Percentiles rank a stretch among this genome's conserved stretches.
These are phyloP conservation scores for Kazachstania bromeliacearum DNA, from an alignment of 805 yeast genomes.

Conservation along the genomic window DNA sequence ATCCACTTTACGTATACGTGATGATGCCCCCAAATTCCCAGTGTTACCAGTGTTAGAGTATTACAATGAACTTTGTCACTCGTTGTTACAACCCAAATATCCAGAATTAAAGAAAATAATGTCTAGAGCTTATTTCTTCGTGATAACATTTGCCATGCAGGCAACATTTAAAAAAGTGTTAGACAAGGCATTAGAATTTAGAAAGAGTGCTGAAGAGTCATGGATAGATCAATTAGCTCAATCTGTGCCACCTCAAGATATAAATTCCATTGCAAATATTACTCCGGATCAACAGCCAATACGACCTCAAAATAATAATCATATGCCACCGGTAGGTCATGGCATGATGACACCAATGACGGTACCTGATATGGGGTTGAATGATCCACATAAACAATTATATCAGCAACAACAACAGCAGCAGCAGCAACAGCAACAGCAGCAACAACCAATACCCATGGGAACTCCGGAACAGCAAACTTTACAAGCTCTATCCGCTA, in stretches of 20 bases:
- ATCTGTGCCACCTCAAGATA: neutral
- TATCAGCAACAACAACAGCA: neutral
- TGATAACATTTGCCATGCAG: constrained; percentile 8
- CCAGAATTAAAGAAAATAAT: constrained; percentile 3
- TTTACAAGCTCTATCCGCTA: neutral
- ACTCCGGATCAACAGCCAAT: too few species aligned
- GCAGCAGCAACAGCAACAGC: neutral
- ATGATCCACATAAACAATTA: neutral
- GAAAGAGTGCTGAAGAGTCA: constrained; percentile 11
- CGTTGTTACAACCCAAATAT: constrained; percentile 6
- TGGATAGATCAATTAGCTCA: constrained; percentile 7
- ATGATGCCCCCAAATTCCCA: constrained; percentile 2
- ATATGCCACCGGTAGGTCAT: neutral
- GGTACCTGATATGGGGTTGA: neutral
- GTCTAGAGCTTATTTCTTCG: constrained; percentile 6
- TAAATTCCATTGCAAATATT: neutral
- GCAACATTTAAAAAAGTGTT: constrained; percentile 8
- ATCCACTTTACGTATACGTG: constrained; percentile 3
- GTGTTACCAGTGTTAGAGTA: constrained; percentile 3
- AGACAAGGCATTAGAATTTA: constrained; percentile 12
- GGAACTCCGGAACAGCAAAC: neutral
- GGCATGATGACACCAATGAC: neutral
- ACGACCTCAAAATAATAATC: too few species aligned
- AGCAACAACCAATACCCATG: neutral
- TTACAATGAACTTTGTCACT: constrained; percentile 7